phyloP scores from a whole-genome alignment of 208 protist species.

The Herpetomonas muscarum region DNA sequence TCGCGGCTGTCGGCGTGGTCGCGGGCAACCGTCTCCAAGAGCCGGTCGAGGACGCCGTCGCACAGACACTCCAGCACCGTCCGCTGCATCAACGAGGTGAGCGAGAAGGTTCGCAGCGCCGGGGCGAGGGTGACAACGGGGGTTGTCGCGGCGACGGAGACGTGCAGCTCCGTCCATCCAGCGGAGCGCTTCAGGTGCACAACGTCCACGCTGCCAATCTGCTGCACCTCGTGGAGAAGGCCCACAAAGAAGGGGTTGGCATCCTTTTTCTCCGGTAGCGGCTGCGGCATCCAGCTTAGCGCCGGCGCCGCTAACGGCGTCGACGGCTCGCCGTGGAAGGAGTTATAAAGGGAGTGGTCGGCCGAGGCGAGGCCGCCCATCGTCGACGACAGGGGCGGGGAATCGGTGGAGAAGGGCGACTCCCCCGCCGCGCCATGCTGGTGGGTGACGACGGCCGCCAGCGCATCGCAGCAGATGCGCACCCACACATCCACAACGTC shows the following conservation, averaged over 20 bases:
- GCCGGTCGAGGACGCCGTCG: slow-evolving; percentile 13
- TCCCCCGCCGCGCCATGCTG: too few relatives aligned
- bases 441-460: slow-evolving; percentile 22
- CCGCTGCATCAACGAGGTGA: slow-evolving; percentile 20
- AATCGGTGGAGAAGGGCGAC: too few relatives aligned
- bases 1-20: slow-evolving; percentile 12
- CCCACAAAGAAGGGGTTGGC: slow-evolving; percentile 31
- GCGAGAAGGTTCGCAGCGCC: slow-evolving; percentile 8
- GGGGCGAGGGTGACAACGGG: slow-evolving; percentile 13
- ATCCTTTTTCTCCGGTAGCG: slow-evolving; percentile 16
- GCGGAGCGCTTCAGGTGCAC: slow-evolving; percentile 53
- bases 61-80: slow-evolving; percentile 27
- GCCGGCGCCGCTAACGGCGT: not conserved
- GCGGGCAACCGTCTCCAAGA: slow-evolving; percentile 10
- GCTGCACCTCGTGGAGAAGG: slow-evolving; percentile 50
- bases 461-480: slow-evolving; percentile 49
- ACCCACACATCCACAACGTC: slow-evolving; percentile 46
- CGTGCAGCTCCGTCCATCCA: slow-evolving; percentile 66
- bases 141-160: slow-evolving; percentile 27
- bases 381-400: too few relatives aligned
- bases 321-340: not conserved
- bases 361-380: not conserved
- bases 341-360: not conserved
- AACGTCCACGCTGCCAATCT: slow-evolving; percentile 52
- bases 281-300: slow-evolving; percentile 9